A percentile compares a stretch with the other conserved stretches of the same genome.
phyloP scores from a whole-genome alignment of 2,329 filamentous ascomycete species.

The Talaromyces funiculosus region DNA sequence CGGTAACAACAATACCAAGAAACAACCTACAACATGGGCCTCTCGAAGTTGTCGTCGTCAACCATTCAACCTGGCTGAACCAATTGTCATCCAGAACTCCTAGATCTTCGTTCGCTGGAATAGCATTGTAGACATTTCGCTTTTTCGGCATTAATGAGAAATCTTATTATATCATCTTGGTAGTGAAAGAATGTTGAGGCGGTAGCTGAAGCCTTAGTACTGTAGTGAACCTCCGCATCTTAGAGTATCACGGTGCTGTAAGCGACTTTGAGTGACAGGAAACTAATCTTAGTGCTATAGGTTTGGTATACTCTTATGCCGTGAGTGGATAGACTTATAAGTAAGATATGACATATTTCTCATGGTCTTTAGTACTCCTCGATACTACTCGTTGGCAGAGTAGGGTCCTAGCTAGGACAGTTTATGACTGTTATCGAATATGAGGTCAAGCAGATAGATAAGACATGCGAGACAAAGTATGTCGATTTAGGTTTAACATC shows the following conservation, averaged over 20 bases:
- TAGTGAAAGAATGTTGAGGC: no score
- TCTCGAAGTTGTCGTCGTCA: not conserved
- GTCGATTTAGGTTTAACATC: no score
- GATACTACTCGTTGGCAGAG: not conserved
- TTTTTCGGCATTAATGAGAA: not conserved
- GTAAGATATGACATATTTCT: not conserved
- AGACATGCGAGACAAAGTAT: no score
- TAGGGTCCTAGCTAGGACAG: no score
- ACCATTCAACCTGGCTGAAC: not conserved
- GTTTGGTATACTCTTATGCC: not conserved
- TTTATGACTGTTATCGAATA: no score
- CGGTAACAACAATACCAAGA: not conserved
- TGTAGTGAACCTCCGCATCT: not conserved
- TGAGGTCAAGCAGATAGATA: no score
- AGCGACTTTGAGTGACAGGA: not conserved
- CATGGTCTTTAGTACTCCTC: not conserved
- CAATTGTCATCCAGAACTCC: not conserved
- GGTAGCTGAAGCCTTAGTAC: no score
- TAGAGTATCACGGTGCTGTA: not conserved
- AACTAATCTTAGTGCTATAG: not conserved
- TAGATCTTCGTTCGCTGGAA: slow-evolving; percentile 1
- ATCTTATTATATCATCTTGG: no score
- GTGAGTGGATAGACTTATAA: not conserved
- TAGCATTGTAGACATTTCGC: slow-evolving; percentile 1
- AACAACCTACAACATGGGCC: not conserved